These are phyloP conservation scores for Stephanocyclus meneghinianus DNA, from an alignment of 352 stramenopile genomes.

Conservation along the genomic window DNA sequence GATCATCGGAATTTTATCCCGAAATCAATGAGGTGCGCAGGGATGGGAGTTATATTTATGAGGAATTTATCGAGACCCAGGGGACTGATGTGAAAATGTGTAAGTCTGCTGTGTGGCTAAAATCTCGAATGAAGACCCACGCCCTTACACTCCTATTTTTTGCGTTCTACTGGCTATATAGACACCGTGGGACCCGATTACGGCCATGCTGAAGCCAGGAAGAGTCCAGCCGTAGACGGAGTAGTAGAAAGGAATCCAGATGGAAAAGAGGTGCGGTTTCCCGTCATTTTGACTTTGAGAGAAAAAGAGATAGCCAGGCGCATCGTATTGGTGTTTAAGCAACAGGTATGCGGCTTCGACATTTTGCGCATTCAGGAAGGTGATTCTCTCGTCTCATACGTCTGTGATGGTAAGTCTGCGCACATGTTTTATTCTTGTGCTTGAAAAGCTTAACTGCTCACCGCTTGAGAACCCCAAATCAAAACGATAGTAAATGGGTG, in stretches of 20 bases:
- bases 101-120: conserved; percentile 83
- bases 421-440: neutral
- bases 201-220: conserved; percentile 97
- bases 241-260: conserved; percentile 94
- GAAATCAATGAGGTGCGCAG: conserved; percentile 94
- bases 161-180: neutral
- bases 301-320: conserved; percentile 98
- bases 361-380: conserved; percentile 87
- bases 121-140: neutral
- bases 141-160: neutral
- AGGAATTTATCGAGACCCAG: conserved; percentile 97
- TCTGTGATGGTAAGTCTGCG: conserved; percentile 89
- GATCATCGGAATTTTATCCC: conserved; percentile 92
- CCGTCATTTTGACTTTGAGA: conserved; percentile 95
- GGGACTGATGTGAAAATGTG: conserved; percentile 99
- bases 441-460: neutral
- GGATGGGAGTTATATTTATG: conserved; percentile 85
- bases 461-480: too few relatives aligned
- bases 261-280: conserved; percentile 98
- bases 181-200: conserved; percentile 98
- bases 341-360: conserved; percentile 99
- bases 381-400: conserved; percentile 87
- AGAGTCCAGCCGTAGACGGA: conserved; percentile 97
- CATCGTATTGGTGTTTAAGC: conserved; percentile 93
- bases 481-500: conserved; percentile 91